Evolutionary conservation across 768 basidiomycete genomes (phyloP), one percentile per base, ranked within the genome.

Genomic region (Pluteus cervinus): DNA sequence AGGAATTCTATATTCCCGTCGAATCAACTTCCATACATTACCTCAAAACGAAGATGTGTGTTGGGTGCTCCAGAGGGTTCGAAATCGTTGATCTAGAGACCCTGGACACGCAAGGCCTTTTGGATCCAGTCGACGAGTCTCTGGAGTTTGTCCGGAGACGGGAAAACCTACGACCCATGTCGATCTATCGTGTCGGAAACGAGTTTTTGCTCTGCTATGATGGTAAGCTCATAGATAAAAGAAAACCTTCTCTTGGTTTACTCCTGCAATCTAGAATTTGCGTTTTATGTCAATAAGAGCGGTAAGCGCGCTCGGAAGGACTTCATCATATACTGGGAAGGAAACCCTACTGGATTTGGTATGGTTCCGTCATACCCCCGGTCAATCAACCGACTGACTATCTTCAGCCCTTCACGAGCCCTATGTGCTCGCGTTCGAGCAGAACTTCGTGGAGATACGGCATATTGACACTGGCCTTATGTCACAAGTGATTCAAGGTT

Each of bases 1-100:
- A 96, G 91, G 94, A 98, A 58, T 98, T 99, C 64, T 99, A 98
- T 55, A 97, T 99, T 42, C 94, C 96, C 0, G 89, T 96, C 9
- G 92, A 98, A 57, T 94, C 91, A 35, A 89, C 81, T 40, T 97
- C 93, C 9, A 86, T 98, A 16, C 94, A 96, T 61, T 97, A 94
- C 66, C 71, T 99, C 47, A 96, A 94, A 69, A 96, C 94, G 32
- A 87, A 86, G 63, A 76, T 99, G 48, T 99, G 96, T 57, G 89
- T 99, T 10, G 96, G 94, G 1, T 94, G 92, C 54, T 88, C 93
- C 7, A 86, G 89, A 51, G 96, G 96, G 12, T 98, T 99, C 57
- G 96, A 98, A 64, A 97, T 99, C 47, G 90, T 99, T 45, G 96
- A 99, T 58, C 74, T 98, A 25, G 92, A 97, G 59, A 93, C 85